Evolutionary conservation across 352 stramenopile species (phyloP), one percentile per base, ranked within the genome.

Genomic region (Globisporangium acanthophoron): DNA sequence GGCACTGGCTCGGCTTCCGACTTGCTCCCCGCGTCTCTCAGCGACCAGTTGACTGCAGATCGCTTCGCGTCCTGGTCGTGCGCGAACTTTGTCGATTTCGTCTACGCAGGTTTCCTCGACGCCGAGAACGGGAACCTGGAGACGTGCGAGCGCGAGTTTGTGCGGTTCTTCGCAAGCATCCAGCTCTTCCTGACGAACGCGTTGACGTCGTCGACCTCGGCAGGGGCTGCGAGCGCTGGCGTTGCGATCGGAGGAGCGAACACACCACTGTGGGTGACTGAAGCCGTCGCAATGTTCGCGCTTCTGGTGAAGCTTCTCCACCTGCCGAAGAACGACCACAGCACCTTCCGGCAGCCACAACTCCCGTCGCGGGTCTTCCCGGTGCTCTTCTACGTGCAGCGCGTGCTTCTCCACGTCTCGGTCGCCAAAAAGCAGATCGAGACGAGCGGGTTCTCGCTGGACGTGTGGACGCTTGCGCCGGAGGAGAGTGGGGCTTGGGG

Each of bases 111-210:
- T 2, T 68, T 77, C 41, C 18, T 82, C 9, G 68, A 74, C 5
- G 52, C 59, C 7, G 62, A 59, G 6, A 45, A 56, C 27, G 62
- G 62, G 11, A 50, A 76, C 40, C 37, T 77, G 46, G 21, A 46
- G 18, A 9, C 16, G 0, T 64, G 62, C 27, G 73, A 82, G 54
- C 52, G 58, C 9, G 59, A 70, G 55, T 78, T 77, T 20, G 57
- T 77, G 39, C 61, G 61, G 0, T 70, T 82, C 37, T 65, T 79
- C 24, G 59, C 73, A 18, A 79, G 70, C 52, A 59, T 79, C 27
- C 73, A 82, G 59, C 59, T 77, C n/a, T 46, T 56, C 6, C 40
- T 61, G 9, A 16, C n/a, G 12, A 56, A 45, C 21, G 29, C 65
- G 43, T 39, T 31, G 16, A 64, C 64, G 0, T 52, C 54, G 3